Conservation (phyloP, 2,329 filamentous ascomycete species). For the Exophiala xenobiotica region DNA sequence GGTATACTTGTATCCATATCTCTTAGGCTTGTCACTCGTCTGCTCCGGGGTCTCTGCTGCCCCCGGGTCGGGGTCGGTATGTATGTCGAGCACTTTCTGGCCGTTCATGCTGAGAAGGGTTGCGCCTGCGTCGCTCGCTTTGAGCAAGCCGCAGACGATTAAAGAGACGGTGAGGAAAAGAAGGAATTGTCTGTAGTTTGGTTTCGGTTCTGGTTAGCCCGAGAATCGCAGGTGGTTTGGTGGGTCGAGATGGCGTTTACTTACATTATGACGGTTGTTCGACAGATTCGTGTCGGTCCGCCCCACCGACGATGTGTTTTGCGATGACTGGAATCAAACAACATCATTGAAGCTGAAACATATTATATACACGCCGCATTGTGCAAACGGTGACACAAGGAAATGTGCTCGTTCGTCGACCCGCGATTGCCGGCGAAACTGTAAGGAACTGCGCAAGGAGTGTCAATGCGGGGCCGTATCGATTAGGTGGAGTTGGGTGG, state of each 20-base stretch:
- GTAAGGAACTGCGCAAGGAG: background rate
- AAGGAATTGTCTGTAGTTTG: conserved; percentile 19
- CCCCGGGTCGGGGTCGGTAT: conserved; percentile 14
- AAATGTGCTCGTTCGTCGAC: background rate
- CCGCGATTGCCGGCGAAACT: background rate
- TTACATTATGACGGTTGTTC: conserved; percentile 23
- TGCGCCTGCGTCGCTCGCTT: conserved; percentile 13
- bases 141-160: conserved; percentile 50
- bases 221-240: background rate
- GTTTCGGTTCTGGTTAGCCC: conserved; percentile 6
- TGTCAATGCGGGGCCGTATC: background rate
- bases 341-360: conserved; percentile 8
- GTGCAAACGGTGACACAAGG: background rate
- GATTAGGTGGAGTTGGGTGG: no score
- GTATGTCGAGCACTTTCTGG: conserved; percentile 19
- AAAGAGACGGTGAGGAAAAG: conserved; percentile 71
- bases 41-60: background rate
- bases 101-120: conserved; percentile 8
- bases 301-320: conserved; percentile 23
- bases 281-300: conserved; percentile 15
- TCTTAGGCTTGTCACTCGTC: background rate
- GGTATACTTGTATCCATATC: conserved; percentile 18
- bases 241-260: conserved; percentile 4
- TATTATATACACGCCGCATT: background rate
- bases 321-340: conserved; percentile 15